phyloP scores from a whole-genome alignment of 129 eudicot species.

The Rutidosis leptorrhynchoides region DNA sequence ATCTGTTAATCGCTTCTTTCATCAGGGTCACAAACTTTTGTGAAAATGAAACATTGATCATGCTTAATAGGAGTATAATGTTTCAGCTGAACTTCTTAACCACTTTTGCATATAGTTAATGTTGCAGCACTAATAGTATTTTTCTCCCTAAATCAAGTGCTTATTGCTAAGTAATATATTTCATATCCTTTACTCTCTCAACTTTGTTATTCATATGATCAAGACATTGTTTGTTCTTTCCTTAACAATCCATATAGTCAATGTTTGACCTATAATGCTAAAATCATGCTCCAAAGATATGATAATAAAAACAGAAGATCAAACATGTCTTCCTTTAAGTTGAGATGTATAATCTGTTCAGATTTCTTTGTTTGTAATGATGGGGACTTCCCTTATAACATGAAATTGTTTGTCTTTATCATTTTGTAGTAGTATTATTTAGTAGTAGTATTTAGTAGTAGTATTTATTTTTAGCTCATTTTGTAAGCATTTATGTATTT shows the following conservation, averaged over 20 bases:
- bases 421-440: too few relatives aligned
- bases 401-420: slow-evolving; percentile 12
- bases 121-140: too few relatives aligned
- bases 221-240: not conserved
- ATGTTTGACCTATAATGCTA: not conserved
- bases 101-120: not conserved
- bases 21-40: slow-evolving; percentile 5
- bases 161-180: not conserved
- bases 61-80: not conserved
- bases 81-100: not conserved
- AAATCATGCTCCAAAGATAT: slow-evolving; percentile 15
- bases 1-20: not conserved
- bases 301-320: slow-evolving; percentile 12
- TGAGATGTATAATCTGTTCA: not conserved
- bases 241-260: not conserved
- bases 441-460: too few relatives aligned
- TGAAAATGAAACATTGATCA: not conserved
- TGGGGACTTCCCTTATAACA: slow-evolving; percentile 21
- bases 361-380: slow-evolving; percentile 8
- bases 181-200: not conserved
- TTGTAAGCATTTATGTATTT: too few relatives aligned
- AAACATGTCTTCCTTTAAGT: slow-evolving; percentile 23
- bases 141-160: too few relatives aligned
- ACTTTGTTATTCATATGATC: too few relatives aligned
- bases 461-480: too few relatives aligned